Base-by-base conservation (phyloP, 805 yeast species). In the Saturnispora bothae region DNA sequence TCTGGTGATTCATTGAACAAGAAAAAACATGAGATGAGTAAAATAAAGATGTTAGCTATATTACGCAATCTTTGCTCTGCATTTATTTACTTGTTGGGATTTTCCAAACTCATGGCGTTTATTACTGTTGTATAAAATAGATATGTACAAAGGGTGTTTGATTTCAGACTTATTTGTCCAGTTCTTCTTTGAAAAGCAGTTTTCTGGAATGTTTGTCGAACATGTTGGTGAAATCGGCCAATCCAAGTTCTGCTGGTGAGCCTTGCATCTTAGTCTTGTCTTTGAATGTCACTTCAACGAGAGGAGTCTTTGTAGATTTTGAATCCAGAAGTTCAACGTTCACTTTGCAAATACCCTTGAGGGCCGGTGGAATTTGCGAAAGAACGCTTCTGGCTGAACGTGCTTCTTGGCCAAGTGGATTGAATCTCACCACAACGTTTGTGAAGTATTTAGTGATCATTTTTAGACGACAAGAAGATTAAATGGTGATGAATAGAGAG, bases 361-460 rank as follows among this genome's bases (percentile, higher is more conserved):
- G 65, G 22, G 76, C 64, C 5, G 92, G 85, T 9, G 96, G 96
- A 31, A 88, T 73, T 38, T 83, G 70, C 9, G 92, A 69, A 33
- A 88, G 68, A 50, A 88, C 78, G 7, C 82, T 64, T 50, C 97
- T 74, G 4, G 94, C 86, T 5, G 82, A 66, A 57, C 79, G 82
- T 31, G 86, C 92, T 47, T 81, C 82, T 21, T 67, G 59, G 1
- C 76, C 73, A 46, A 81, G 69, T 1, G 96, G 95, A 57, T 83
- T 76, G 68, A 88, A 84, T 52, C 68, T 76, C 31, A 89, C 83
- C 31, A 66, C 65, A 7, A 85, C 84, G 46, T 76, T 75, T 26
- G 86, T 68, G 63, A 89, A 84, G 62, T 81, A 88, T 60, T 84
- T 85, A 28, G 96, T 89, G 52, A 88, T 82, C 97, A 88, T 88